Evolutionary conservation across 495 filamentous ascomycete genomes (phyloP).

Genomic region (Friedmanniomyces simplex): DNA sequence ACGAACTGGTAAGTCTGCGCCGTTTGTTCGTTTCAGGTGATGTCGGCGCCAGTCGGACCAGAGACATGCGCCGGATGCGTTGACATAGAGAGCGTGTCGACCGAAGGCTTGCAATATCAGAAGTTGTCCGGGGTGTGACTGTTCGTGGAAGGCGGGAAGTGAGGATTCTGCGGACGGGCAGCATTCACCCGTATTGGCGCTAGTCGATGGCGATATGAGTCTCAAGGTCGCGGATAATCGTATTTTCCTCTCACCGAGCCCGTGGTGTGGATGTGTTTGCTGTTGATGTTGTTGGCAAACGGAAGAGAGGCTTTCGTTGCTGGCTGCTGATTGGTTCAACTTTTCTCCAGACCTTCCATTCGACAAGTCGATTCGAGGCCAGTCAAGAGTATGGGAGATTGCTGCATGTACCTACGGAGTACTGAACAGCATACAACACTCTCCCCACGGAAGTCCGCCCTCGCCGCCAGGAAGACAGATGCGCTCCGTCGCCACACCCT

Average conservation of each 20-base stretch:
- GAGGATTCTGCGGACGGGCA: not conserved
- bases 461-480: not conserved
- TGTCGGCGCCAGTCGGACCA: conserved; percentile 1
- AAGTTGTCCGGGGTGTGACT: not conserved
- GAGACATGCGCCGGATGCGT: conserved; percentile 9
- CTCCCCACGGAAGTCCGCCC: not conserved
- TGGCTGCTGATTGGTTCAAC: too few species aligned
- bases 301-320: too few species aligned
- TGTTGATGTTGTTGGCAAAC: too few species aligned
- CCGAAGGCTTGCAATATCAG: not conserved
- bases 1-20: conserved; percentile 7
- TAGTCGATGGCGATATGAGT: not conserved
- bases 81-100: not conserved
- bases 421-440: too few species aligned
- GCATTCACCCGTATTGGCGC: not conserved
- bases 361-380: too few species aligned
- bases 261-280: too few species aligned
- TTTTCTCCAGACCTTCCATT: too few species aligned
- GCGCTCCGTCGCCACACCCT: not conserved
- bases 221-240: not conserved
- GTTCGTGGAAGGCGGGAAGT: not conserved
- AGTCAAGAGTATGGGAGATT: too few species aligned
- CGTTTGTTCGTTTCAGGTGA: conserved; percentile 14
- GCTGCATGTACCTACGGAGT: too few species aligned
- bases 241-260: too few species aligned